Evolutionary conservation across 306 rosid genomes (phyloP), one percentile per base, ranked within the genome.

Genomic region (Acacia acuminata): DNA sequence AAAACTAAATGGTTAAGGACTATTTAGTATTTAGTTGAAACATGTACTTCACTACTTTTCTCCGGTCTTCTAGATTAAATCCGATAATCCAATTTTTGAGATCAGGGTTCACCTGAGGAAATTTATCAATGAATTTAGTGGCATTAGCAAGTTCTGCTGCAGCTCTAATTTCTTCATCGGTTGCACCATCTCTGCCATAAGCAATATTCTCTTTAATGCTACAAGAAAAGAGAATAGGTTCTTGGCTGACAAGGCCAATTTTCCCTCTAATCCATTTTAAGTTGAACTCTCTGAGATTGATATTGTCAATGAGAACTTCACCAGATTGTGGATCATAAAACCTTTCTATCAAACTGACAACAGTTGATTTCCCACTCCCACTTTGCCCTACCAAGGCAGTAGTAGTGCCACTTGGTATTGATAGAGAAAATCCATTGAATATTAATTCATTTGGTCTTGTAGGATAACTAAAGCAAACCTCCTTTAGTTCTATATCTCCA

Each of bases 351-450:
- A 88, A 74, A 74, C 81, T 85, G 51, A 88, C 69, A 8, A 88
- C 83, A 3, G 88, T 88, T 11, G 90, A 88, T 53, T 88, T 88
- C 22, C 90, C 90, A 63, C 90, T 88, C 74, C 90, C 90, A 55
- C 90, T 88, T 76, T 77, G 77, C 53, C 90, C 90, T 13, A 88
- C 90, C 79, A 88, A 83, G 70, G 88, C 90, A 68, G 80, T 89
- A 75, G 89, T 86, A 67, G 85, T 81, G 17, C 95, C 95, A 32
- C 93, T 88, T 0, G 87, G 87, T 79, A 89, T 78, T 40, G 82
- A 25, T 61, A 89, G 87, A 42, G 90, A 88, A 80, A 91, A 88
- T 80, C 89, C 86, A 58, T 79, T 82, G 82, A 87, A 87, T 71
- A 87, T 79, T 20, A 53, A 38, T 25, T 80, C 83, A 45, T 60